Evolutionary conservation across 495 filamentous ascomycete species (phyloP).

Genomic region (Aspergillus avenaceus): DNA sequence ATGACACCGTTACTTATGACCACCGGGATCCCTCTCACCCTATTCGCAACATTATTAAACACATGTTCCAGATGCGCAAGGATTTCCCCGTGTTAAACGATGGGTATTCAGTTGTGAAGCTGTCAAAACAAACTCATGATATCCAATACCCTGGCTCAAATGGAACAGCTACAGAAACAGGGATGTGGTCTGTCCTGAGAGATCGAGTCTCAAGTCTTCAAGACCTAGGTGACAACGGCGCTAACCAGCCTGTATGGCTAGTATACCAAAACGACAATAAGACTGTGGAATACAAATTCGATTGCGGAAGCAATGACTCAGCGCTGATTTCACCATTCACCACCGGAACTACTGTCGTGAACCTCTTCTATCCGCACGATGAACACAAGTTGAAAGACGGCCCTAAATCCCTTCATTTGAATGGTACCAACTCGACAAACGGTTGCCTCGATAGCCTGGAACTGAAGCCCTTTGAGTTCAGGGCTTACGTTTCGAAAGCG

Average conservation of each 20-base stretch:
- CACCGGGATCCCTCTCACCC: slow-evolving; percentile 68
- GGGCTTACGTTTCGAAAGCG: slow-evolving; percentile 55
- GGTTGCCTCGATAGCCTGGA: slow-evolving; percentile 55
- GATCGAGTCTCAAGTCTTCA: slow-evolving; percentile 48
- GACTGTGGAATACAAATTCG: slow-evolving; percentile 55
- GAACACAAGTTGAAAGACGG: slow-evolving; percentile 44
- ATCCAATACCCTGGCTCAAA: slow-evolving; percentile 51
- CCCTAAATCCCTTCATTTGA: slow-evolving; percentile 37
- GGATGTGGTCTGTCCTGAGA: slow-evolving; percentile 63
- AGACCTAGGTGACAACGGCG: slow-evolving; percentile 37
- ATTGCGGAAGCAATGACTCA: slow-evolving; percentile 45
- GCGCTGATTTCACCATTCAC: slow-evolving; percentile 59
- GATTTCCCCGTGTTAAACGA: slow-evolving; percentile 60
- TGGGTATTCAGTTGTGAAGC: slow-evolving; percentile 55
- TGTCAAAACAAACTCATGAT: slow-evolving; percentile 56
- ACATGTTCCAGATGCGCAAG: slow-evolving; percentile 61
- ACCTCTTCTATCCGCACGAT: slow-evolving; percentile 64
- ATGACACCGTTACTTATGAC: slow-evolving; percentile 55
- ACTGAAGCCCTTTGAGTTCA: slow-evolving; percentile 57
- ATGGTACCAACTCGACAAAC: slow-evolving; percentile 42
- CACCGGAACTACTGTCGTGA: slow-evolving; percentile 54
- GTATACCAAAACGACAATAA: slow-evolving; percentile 61
- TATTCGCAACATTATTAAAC: slow-evolving; percentile 61
- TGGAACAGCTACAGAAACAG: slow-evolving; percentile 54
- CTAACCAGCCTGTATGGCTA: slow-evolving; percentile 60